phyloP scores from a whole-genome alignment of 2,329 filamentous ascomycete species.

The Colletotrichum sp. region DNA sequence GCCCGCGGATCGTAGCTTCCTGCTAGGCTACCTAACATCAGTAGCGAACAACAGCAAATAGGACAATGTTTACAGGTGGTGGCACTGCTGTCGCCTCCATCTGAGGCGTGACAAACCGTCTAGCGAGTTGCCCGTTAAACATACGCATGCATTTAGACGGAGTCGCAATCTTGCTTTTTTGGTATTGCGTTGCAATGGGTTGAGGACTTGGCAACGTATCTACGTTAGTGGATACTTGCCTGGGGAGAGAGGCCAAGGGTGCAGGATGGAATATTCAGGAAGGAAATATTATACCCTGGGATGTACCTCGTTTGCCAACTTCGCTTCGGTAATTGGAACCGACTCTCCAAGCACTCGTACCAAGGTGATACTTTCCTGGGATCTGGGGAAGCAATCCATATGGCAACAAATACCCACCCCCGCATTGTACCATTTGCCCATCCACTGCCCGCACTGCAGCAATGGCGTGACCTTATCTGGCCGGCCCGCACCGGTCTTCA shows the following conservation, averaged over 20 bases:
- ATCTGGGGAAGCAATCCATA: neutral
- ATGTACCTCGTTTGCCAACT: conserved; percentile 4
- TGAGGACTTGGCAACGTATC: neutral
- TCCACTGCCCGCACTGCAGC: neutral
- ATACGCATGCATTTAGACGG: neutral
- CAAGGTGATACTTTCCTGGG: neutral
- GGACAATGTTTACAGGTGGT: neutral
- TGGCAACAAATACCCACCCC: neutral
- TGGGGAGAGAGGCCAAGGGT: neutral
- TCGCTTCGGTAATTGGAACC: neutral
- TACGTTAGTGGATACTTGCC: neutral
- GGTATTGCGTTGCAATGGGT: conserved; percentile 5
- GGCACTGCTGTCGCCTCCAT: neutral
- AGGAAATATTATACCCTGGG: conserved; percentile 14
- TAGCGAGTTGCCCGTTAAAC: neutral
- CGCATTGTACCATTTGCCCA: neutral
- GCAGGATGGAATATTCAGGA: conserved; percentile 8
- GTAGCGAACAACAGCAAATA: conserved; percentile 41
- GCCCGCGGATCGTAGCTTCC: conserved; percentile 74
- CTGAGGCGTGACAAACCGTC: neutral
- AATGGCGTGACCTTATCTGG: neutral
- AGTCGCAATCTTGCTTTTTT: neutral
- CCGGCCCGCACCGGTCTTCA: neutral
- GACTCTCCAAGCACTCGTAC: neutral
- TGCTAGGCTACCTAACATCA: conserved; percentile 75